A percentile compares a stretch with the other conserved stretches of the same genome.
phyloP scores from a whole-genome alignment of 2,329 filamentous ascomycete species.

The Didymellaceae sp. region DNA sequence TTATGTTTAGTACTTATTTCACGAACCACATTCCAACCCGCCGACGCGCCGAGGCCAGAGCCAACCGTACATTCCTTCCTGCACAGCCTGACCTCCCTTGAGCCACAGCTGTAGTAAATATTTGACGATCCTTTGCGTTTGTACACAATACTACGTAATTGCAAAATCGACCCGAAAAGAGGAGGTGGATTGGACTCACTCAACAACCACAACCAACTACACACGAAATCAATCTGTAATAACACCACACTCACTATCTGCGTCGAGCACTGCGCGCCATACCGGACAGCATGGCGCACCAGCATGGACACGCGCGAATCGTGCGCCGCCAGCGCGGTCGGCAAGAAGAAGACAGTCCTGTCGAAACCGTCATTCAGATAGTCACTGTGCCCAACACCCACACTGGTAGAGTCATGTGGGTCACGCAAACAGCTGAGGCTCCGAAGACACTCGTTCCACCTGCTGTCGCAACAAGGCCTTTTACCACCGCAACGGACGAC shows the following conservation, averaged over 20 bases:
- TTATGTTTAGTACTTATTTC: slow-evolving; percentile 42
- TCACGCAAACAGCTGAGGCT: slow-evolving; percentile 26
- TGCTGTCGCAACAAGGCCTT: slow-evolving; percentile 24
- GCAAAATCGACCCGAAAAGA: slow-evolving; percentile 19
- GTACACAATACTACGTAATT: slow-evolving; percentile 34
- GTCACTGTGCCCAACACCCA: slow-evolving; percentile 62
- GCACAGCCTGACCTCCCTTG: slow-evolving; percentile 32
- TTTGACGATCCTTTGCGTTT: slow-evolving; percentile 22
- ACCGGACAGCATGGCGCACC: slow-evolving; percentile 28
- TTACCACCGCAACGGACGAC: slow-evolving; percentile 21
- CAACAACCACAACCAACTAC: slow-evolving; percentile 3
- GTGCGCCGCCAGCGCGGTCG: slow-evolving; percentile 38
- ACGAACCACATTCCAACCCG: slow-evolving; percentile 36
- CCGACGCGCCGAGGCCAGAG: slow-evolving; percentile 22
- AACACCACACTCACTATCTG: background rate
- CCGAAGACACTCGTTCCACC: slow-evolving; percentile 31
- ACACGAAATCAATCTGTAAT: slow-evolving; percentile 8
- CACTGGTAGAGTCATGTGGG: slow-evolving; percentile 49
- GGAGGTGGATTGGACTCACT: slow-evolving; percentile 16
- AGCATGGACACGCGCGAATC: slow-evolving; percentile 37
- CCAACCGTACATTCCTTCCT: slow-evolving; percentile 41
- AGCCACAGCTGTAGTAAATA: slow-evolving; percentile 33
- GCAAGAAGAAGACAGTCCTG: slow-evolving; percentile 18
- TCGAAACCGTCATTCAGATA: slow-evolving; percentile 55
- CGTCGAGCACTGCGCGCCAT: background rate